Evolutionary conservation across 306 rosid genomes (phyloP), one percentile per base, ranked within the genome.

Genomic region (Adenanthera pavonina): DNA sequence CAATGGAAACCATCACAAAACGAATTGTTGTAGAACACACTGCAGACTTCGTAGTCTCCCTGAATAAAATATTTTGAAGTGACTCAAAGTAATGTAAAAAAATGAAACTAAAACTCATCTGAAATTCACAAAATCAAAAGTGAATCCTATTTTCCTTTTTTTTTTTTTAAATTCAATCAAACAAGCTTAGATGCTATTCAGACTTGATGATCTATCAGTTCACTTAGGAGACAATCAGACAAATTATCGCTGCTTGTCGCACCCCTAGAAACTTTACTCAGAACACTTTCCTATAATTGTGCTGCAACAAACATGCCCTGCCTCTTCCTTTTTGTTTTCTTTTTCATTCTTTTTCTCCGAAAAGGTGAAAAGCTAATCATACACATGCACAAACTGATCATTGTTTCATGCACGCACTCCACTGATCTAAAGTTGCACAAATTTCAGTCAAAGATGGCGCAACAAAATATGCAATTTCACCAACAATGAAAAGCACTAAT

Each of bases 341-440:
- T 69, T 44, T 43, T 69, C 2, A 44, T 10, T 48, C 54, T 7
- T 69, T 69, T 20, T 43, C 49, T 36, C 72, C 30, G 33, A 46
- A 67, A 67, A 40, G 20, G 49, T 48, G 34, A 19, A 41, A 46
- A 6, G 4, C 13, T 14, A 36, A 65, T 65, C 48, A 15, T 38
- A 38, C 40, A 35, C n/a, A 69, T 19, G 74, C 54, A 69, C n/a
- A 30, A 43, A 43, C 54, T 5, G 8, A 5, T 69, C 49, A 44
- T 69, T 69, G 34, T 47, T n/a, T 69, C 54, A 69, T 44, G 54
- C 74, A 69, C 74, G 36, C 66, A 60, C 66, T 60, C 66, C 14
- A 6, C 34, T n/a, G 62, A 19, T 44, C 60, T 30, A 71, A 51
- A 7, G 59, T 30, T 48, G 54, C 41, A 33, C 40, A 62, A 34